Base-by-base conservation (phyloP, 306 rosid genomes). In the Trifolium pratense region DNA sequence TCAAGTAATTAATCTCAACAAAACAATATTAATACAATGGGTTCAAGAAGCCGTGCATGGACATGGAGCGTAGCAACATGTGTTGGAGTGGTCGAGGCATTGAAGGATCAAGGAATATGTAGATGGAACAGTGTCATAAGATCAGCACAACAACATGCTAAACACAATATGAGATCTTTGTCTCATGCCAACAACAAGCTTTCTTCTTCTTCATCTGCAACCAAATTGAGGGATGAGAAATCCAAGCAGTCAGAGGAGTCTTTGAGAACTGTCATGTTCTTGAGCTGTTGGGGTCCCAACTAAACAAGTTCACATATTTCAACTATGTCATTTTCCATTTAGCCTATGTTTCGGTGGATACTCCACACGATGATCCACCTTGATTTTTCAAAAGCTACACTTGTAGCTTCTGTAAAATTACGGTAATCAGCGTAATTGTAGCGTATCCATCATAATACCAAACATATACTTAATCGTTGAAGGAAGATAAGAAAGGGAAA, bases 231-330 rank as follows among this genome's bases (percentile, higher is more conserved):
- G 65, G 85, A 83, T 16, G 87, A 83, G 10, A 74, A 83, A 80
- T 57, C 78, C n/a, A 85, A 86, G 57, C 78, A 79, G 12, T 81
- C 97, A 6, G 95, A 89, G 49, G 92, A 91, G 49, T 82, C 92
- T 36, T 66, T 87, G 9, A 86, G 88, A 67, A 87, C 75, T 0
- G 88, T 88, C 62, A 87, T 89, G 92, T 91, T 87, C 79, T 78
- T 87, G 66, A 91, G 92, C 67, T 87, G 88, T 48, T 75, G 81
- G 86, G 84, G 81, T 79, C 81, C 84, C 34, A 76, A 68, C 42
- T 79, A 55, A 61, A 63, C 23, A 25, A 13, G 29, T 25, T 40
- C 9, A 2, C 13, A 40, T 40, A 40, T 40, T 40, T 40, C 13
- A 40, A 40, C 9, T 8, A 40, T 9, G 45, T 14, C 3, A 40